A percentile compares a stretch with the other conserved stretches of the same genome.
These are phyloP conservation scores for Boletus sp. DNA, from an alignment of 768 basidiomycete genomes.

Conservation along the genomic window DNA sequence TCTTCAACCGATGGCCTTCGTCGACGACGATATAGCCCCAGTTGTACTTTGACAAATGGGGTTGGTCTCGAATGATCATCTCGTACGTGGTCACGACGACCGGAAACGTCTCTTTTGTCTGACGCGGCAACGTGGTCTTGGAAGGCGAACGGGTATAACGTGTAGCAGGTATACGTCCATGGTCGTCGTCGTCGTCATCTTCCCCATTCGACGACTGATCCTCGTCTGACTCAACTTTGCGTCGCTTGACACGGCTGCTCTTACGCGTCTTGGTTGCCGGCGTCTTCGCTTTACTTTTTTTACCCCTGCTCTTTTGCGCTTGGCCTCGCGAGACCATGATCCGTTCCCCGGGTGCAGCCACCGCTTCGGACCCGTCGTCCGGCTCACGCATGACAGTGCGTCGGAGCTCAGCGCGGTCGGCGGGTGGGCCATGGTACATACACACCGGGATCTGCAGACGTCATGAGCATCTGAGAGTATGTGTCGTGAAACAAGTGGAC, in stretches of 20 bases:
- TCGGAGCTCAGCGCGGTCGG: constrained; percentile 77
- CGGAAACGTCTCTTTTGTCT: constrained; percentile 52
- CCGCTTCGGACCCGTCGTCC: constrained; percentile 23
- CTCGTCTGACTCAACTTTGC: constrained; percentile 13
- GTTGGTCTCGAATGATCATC: constrained; percentile 82
- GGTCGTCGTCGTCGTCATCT: constrained; percentile 12
- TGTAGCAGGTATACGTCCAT: constrained; percentile 18
- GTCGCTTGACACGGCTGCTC: constrained; percentile 17
- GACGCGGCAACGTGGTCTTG: constrained; percentile 2
- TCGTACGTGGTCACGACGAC: constrained; percentile 92
- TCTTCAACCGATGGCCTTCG: constrained; percentile 94
- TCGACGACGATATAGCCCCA: constrained; percentile 97
- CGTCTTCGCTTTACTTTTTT: constrained; percentile 8
- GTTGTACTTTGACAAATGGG: constrained; percentile 58
- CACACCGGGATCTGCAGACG: constrained; percentile 69
- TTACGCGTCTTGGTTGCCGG: constrained; percentile 11
- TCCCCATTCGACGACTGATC: constrained; percentile 11
- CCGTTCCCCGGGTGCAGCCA: constrained; percentile 21
- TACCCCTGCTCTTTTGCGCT: constrained; percentile 18
- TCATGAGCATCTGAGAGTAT: not conserved
- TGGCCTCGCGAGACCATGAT: constrained; percentile 22
- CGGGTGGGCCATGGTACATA: constrained; percentile 86
- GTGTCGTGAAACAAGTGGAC: constrained; percentile 16
- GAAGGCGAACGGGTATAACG: constrained; percentile 12
- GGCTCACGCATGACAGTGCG: constrained; percentile 50